Conservation (phyloP, 768 basidiomycete species). For the Leccinum subgranulosum region DNA sequence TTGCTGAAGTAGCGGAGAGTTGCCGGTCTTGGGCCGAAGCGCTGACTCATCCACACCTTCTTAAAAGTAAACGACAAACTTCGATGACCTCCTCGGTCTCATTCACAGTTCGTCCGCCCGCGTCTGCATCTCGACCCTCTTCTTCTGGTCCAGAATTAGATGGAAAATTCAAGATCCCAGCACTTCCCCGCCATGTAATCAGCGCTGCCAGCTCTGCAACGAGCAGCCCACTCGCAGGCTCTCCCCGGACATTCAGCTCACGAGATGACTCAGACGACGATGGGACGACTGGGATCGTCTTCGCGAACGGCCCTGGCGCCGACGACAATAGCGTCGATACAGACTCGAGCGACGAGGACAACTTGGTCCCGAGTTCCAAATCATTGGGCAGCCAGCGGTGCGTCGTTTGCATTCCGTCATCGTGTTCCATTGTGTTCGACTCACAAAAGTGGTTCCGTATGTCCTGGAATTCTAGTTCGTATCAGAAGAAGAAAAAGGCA, state of each 20-base stretch:
- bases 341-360: constrained; percentile 61
- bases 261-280: constrained; percentile 29
- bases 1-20: background rate
- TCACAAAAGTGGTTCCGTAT: constrained; percentile 65
- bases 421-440: constrained; percentile 53
- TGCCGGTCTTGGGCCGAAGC: background rate
- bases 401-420: constrained; percentile 37
- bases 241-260: constrained; percentile 37
- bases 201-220: constrained; percentile 39
- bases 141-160: constrained; percentile 68
- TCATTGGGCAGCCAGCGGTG: constrained; percentile 82
- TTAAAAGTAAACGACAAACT: background rate
- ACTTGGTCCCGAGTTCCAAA: constrained; percentile 71
- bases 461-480: constrained; percentile 34
- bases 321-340: constrained; percentile 24
- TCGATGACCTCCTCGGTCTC: constrained; percentile 55
- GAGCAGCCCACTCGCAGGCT: constrained; percentile 56
- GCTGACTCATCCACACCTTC: background rate
- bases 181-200: constrained; percentile 57
- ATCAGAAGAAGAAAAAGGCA: constrained; percentile 36
- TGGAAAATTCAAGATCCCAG: constrained; percentile 52
- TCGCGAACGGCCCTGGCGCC: constrained; percentile 19
- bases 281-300: constrained; percentile 23
- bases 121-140: constrained; percentile 50
- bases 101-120: constrained; percentile 71